Evolutionary conservation across 495 filamentous ascomycete species (phyloP), one percentile per base, ranked within the genome.

Genomic region (Aspergillus conjunctus): DNA sequence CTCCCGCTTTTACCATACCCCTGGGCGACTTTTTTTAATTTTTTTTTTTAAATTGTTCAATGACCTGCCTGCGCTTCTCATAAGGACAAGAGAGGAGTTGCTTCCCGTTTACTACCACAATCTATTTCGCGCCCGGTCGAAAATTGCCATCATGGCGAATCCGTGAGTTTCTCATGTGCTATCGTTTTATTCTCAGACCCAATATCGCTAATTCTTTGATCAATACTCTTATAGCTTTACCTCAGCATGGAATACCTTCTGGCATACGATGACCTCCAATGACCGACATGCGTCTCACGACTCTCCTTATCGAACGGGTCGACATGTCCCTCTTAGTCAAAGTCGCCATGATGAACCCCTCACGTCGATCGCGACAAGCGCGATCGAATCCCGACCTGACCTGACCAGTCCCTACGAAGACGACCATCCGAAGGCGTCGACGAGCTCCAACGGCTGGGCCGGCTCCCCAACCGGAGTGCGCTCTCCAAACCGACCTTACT

Each of bases 231-330:
- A 34, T 59, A 89, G 88, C 60, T 68, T 93, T 62, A 80, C 81
- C 56, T 79, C 79, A 54, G 77, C 83, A 74, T 86, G 90, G 75
- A 84, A 85, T 65, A 90, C 89, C 63, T 91, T 97, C 77, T 97
- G 93, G 93, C 93, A 98, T 82, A 89, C 91, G 54, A 94, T 97
- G 91, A 96, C 92, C 75, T 83, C 81, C 68, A 73, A 84, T 77
- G 79, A 89, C 70, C 81, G 86, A 82, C 89, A 94, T 85, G 90
- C 92, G 56, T 84, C 83, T 62, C 89, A 85, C 75, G 89, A 96
- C 74, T 94, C 91, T 53, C 90, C 94, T 31, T 91, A 95, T 75
- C 85, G 91, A 66, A 88, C 87, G 34, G 90, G 90, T 43, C 84
- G 83, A 71, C 90, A 93, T 71, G 88, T 92, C 59, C 91, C 89